Conservation (phyloP, 768 basidiomycete genomes). For the Phylloporus scabripes region DNA sequence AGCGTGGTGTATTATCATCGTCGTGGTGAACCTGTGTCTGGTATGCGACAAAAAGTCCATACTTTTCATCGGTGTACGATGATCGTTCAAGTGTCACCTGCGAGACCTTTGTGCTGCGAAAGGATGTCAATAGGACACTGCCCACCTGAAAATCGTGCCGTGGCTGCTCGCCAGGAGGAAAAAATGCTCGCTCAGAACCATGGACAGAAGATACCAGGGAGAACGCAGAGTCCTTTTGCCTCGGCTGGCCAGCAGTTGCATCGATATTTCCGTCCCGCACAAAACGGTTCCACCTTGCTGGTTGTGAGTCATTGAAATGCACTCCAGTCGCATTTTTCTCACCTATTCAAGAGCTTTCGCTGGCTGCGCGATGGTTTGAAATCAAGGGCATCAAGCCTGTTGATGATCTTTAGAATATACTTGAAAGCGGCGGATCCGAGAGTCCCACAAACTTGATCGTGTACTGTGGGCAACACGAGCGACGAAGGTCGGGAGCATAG, state of each 20-base stretch:
- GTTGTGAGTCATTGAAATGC: not conserved
- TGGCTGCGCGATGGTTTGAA: conserved; percentile 74
- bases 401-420: conserved; percentile 14
- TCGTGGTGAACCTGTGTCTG: conserved; percentile 79
- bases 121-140: not conserved
- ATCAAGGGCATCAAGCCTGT: conserved; percentile 57
- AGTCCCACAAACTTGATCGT: conserved; percentile 68
- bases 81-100: conserved; percentile 77
- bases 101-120: not conserved
- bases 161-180: conserved; percentile 23
- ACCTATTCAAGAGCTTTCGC: conserved; percentile 71
- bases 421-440: conserved; percentile 1
- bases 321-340: conserved; percentile 2
- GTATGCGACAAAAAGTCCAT: conserved; percentile 68
- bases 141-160: conserved; percentile 59
- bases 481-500: conserved; percentile 80
- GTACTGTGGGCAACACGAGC: conserved; percentile 90
- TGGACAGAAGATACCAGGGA: conserved; percentile 49
- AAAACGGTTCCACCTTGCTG: conserved; percentile 66
- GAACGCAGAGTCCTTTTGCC: conserved; percentile 25
- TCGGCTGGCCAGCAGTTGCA: conserved; percentile 6
- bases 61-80: conserved; percentile 76
- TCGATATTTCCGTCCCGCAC: conserved; percentile 41
- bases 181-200: conserved; percentile 43
- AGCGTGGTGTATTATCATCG: conserved; percentile 37